Base-by-base conservation (phyloP, 139 green algal species). In the Chlorella sorokiniana region DNA sequence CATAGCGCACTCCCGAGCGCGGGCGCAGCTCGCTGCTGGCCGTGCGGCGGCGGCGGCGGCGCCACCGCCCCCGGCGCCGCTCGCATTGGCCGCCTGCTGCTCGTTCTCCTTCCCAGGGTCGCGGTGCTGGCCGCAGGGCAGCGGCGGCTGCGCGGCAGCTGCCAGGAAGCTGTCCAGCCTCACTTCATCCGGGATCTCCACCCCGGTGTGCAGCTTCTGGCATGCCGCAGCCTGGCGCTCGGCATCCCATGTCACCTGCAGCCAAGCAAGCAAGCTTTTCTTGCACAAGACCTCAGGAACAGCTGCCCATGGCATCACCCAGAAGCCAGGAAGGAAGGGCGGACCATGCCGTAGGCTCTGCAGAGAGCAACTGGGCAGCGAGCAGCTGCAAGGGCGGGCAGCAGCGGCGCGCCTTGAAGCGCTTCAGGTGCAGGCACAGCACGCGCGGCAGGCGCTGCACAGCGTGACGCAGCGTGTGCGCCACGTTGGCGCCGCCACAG, bases 341-440 rank as follows among this genome's bases (percentile, higher is more conserved):
- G 7, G 27, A 44, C 4, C 37, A 67, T 25, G 51, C 20, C 42
- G n/a, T n/a, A 78, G n/a, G 22, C 75, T 51, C 51, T 68, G n/a
- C 67, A 42, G 2, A 9, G 23, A 23, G 5, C 29, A 61, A 63
- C 69, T 14, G 44, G 27, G 31, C 22, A 8, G 67, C 44, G 23
- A 61, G 44, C 69, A 44, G 10, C 16, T 29, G 23, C 41, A 16
- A 7, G 4, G 8, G 20, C 20, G 40, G 9, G 25, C 11, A 45
- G 16, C 25, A 33, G 11, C n/a, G 20, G 20, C 69, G 14, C 67
- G 83, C 82, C 56, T 85, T 63, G 84, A 95, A 95, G 44, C 91
- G 86, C 82, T 95, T 95, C 41, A 95, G 69, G 86, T 95, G 91
- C 65, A 95, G 85, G n/a, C 84, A 89, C 76, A 95, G 81, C 40